Evolutionary conservation across 2,329 filamentous ascomycete genomes (phyloP).

Genomic region (Scedosporium aurantiacum): DNA sequence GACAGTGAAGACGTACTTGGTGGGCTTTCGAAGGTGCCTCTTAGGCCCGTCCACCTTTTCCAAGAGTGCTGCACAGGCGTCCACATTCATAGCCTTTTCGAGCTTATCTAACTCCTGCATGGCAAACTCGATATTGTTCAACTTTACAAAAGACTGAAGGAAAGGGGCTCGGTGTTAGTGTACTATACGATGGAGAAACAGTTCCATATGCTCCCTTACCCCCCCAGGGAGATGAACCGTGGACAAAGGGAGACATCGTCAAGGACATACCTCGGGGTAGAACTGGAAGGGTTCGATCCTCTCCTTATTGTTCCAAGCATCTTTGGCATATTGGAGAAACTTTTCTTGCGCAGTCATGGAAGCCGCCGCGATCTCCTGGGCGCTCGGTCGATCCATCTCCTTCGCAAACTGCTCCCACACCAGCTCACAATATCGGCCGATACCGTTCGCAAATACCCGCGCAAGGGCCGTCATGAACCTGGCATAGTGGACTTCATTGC

Average conservation of each 20-base stretch:
- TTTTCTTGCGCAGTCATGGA: constrained; percentile 80
- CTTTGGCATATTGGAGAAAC: constrained; percentile 86
- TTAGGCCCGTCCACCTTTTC: constrained; percentile 62
- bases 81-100: constrained; percentile 81
- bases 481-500: constrained; percentile 84
- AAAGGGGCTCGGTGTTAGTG: not conserved
- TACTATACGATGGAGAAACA: not conserved
- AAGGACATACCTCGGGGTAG: constrained; percentile 63
- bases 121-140: constrained; percentile 95
- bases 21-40: constrained; percentile 51
- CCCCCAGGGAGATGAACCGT: too few relatives aligned
- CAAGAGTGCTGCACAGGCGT: constrained; percentile 76
- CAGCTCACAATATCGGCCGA: constrained; percentile 84
- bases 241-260: not conserved
- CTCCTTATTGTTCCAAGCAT: constrained; percentile 84
- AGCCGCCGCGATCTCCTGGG: constrained; percentile 70
- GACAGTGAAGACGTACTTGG: constrained; percentile 95
- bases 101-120: constrained; percentile 86
- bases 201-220: too few relatives aligned
- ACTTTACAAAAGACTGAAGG: constrained; percentile 81
- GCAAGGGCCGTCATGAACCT: constrained; percentile 94
- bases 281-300: constrained; percentile 96
- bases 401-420: constrained; percentile 74
- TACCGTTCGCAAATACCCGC: constrained; percentile 70
- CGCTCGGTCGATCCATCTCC: constrained; percentile 88